Evolutionary conservation across 2,329 filamentous ascomycete species (phyloP).

Genomic region (Cadophora malorum): DNA sequence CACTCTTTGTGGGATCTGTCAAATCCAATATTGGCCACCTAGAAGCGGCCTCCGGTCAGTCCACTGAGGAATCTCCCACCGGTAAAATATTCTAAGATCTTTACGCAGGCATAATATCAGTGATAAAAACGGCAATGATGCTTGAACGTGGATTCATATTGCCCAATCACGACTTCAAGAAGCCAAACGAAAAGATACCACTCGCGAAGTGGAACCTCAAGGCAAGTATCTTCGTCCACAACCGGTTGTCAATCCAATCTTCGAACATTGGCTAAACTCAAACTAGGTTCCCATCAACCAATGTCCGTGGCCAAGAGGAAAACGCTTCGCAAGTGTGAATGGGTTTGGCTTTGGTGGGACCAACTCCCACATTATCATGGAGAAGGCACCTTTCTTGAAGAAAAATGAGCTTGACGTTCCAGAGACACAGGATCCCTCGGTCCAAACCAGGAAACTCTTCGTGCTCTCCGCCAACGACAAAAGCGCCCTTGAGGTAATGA

Average conservation of each 20-base stretch:
- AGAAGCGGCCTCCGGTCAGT: conserved; percentile 43
- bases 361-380: conserved; percentile 49
- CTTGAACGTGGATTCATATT: conserved; percentile 42
- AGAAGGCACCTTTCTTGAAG: conserved; percentile 39
- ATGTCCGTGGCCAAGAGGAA: conserved; percentile 43
- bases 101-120: conserved; percentile 35
- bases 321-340: conserved; percentile 55
- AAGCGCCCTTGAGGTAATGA: conserved; percentile 37
- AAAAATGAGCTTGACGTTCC: conserved; percentile 37
- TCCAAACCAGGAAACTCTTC: conserved; percentile 44
- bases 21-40: conserved; percentile 47
- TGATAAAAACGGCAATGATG: conserved; percentile 43
- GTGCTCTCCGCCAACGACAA: conserved; percentile 42
- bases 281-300: conserved; percentile 42
- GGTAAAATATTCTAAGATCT: conserved; percentile 7
- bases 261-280: conserved; percentile 23
- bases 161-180: conserved; percentile 45
- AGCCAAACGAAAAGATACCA: conserved; percentile 49
- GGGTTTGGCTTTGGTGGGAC: conserved; percentile 49
- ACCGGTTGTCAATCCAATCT: not conserved
- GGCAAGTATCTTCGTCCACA: conserved; percentile 32
- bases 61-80: not conserved
- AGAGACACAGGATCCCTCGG: conserved; percentile 26
- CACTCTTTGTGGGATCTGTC: conserved; percentile 40
- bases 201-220: conserved; percentile 48